Base-by-base conservation (phyloP, 352 stramenopile species). In the Elongisporangium anandrum region DNA sequence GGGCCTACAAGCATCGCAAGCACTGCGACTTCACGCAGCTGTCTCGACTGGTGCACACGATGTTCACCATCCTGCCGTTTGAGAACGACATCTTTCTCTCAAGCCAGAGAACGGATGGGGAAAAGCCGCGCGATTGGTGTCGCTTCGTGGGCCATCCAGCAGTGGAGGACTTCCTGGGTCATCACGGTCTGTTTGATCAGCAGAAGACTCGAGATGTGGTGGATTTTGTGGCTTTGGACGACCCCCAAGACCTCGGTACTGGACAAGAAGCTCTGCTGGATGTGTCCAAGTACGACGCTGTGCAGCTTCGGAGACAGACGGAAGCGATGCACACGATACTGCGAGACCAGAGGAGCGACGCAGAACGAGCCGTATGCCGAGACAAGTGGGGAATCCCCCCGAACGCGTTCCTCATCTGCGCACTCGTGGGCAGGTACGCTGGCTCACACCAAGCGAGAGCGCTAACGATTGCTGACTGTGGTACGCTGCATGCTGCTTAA, bases 1-100 rank as follows among this genome's bases (percentile, higher is more conserved):
- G 83, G 83, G 83, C 83, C 39, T 93, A 89, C 65, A 79, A 73
- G 26, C 72, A 90, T 59, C 73, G 77, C 55, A 63, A 72, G 45
- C 61, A 57, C n/a, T 38, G 61, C 22, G 57, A 79, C 26, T 79
- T 74, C 29, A 49, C 54, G 3, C 65, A 75, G 10, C 64, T 92
- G 22, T 48, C 56, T 13, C 48, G 50, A 10, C 64, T 90, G 50
- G 41, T 92, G 24, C 67, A 92, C 57, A 69, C 63, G 48, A 85
- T 92, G 73, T 87, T 92, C 52, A 72, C 75, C 50, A 73, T 92
- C 48, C 63, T 92, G 50, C 79, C 83, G 1, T 92, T 92, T 52
- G 83, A 92, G 72, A 59, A 73, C 15, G 47, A 57, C 9, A 66
- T 92, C 22, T 90, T 92, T 59, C 59, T n/a, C n/a, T n/a, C n/a